These are phyloP conservation scores for Ceratocystiopsis brevicomis DNA, from an alignment of 2,329 filamentous ascomycete species.

Conservation along the genomic window DNA sequence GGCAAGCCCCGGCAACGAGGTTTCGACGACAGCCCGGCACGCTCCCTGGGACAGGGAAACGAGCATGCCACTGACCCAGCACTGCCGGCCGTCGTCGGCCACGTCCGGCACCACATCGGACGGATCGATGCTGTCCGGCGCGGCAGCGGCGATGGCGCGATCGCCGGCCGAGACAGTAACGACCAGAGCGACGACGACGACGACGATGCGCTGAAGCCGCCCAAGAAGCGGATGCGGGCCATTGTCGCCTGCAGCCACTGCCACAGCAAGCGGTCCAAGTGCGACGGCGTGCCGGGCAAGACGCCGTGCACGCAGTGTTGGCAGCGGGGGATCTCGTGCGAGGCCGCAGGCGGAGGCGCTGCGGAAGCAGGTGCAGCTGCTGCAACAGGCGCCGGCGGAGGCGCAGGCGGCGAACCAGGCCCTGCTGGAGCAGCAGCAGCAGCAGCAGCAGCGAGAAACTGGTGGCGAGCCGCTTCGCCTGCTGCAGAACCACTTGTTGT, in stretches of 20 bases:
- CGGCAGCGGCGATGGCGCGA: no score
- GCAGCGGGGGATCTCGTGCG: conserved; percentile 4
- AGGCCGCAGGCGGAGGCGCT: conserved; percentile 6
- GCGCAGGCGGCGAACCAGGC: conserved; percentile 1
- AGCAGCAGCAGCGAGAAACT: background rate
- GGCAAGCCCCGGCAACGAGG: no score
- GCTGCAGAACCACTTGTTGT: background rate
- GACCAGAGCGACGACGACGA: no score
- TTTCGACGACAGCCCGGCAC: no score
- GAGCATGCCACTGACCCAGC: no score
- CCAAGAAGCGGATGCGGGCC: conserved; percentile 5
- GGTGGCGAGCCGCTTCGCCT: background rate
- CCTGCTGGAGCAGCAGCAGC: background rate
- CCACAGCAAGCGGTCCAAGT: conserved; percentile 5
- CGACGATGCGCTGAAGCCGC: background rate
- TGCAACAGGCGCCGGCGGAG: conserved; percentile 3
- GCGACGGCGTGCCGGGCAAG: conserved; percentile 5
- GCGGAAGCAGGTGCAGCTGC: background rate
- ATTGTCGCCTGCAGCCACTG: conserved; percentile 6
- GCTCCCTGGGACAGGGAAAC: no score
- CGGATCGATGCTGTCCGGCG: no score
- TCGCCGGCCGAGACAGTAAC: no score
- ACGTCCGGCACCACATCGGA: no score
- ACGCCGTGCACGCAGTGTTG: conserved; percentile 3
- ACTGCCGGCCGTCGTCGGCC: no score